Conservation (phyloP, 305 asterid species). For the Fraxinus albicans region DNA sequence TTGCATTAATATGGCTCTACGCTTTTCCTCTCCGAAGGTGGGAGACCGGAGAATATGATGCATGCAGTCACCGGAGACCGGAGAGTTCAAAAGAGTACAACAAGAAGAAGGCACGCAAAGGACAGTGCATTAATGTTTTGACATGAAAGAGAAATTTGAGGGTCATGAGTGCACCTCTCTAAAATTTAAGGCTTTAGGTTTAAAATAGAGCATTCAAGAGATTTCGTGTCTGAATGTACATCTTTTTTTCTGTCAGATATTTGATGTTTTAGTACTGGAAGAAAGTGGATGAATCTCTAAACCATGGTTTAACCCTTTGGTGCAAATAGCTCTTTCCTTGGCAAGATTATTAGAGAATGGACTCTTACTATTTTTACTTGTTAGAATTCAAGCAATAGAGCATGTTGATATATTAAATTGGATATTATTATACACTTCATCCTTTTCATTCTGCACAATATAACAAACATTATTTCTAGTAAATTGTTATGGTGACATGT, state of each 20-base stretch:
- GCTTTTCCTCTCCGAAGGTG: neutral
- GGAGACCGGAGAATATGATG: neutral
- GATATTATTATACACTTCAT: neutral
- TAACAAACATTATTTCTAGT: neutral
- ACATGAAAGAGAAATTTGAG: neutral
- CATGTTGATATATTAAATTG: neutral
- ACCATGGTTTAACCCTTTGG: neutral
- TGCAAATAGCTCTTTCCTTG: neutral
- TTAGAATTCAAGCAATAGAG: neutral
- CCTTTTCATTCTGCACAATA: neutral
- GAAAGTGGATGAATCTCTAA: neutral
- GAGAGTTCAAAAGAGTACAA: neutral
- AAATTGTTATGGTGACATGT: neutral
- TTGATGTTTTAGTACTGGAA: neutral
- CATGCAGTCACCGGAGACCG: neutral
- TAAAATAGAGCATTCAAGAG: neutral
- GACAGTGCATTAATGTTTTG: neutral
- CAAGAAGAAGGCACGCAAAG: neutral
- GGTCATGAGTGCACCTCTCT: neutral
- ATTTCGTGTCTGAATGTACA: neutral
- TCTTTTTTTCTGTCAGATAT: neutral
- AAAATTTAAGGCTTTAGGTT: neutral
- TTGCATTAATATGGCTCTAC: slow-evolving; percentile 17
- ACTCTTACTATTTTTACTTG: no score
- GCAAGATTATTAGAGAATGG: neutral